Evolutionary conservation across 2,329 filamentous ascomycete species (phyloP).

Genomic region (Corynespora cassiicola): DNA sequence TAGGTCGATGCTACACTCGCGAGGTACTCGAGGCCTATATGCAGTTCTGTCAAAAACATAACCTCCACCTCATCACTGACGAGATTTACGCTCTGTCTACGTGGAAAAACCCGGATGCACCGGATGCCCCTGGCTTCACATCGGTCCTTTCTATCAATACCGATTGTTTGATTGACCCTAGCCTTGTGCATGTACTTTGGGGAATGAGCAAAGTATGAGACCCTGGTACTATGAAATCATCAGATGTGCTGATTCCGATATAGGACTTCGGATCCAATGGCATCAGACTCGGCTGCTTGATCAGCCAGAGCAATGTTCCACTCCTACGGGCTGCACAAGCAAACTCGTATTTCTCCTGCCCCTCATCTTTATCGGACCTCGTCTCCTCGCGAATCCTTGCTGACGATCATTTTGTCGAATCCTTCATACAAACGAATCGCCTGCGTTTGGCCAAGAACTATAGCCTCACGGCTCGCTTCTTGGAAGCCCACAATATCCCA

Average conservation of each 20-base stretch:
- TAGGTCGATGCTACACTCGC: slow-evolving; percentile 47
- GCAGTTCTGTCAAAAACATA: slow-evolving; percentile 56
- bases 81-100: slow-evolving; percentile 66
- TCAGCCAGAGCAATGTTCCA: slow-evolving; percentile 21
- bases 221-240: neutral
- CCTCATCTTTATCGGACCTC: slow-evolving; percentile 20
- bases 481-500: slow-evolving; percentile 50
- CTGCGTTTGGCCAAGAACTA: slow-evolving; percentile 50
- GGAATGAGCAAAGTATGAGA: slow-evolving; percentile 42
- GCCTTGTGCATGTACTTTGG: slow-evolving; percentile 59
- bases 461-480: slow-evolving; percentile 47
- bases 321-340: slow-evolving; percentile 44
- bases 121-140: slow-evolving; percentile 24
- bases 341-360: slow-evolving; percentile 19
- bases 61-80: slow-evolving; percentile 63
- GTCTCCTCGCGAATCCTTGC: slow-evolving; percentile 26
- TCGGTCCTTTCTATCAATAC: slow-evolving; percentile 27
- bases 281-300: slow-evolving; percentile 23
- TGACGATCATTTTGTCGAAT: slow-evolving; percentile 40
- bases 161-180: slow-evolving; percentile 54
- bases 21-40: slow-evolving; percentile 51
- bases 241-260: neutral
- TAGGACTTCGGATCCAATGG: slow-evolving; percentile 64
- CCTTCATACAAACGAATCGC: slow-evolving; percentile 54
- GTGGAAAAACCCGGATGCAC: slow-evolving; percentile 29